Base-by-base conservation (phyloP, 495 filamentous ascomycete species). In the Staphylotrichum longicolle region DNA sequence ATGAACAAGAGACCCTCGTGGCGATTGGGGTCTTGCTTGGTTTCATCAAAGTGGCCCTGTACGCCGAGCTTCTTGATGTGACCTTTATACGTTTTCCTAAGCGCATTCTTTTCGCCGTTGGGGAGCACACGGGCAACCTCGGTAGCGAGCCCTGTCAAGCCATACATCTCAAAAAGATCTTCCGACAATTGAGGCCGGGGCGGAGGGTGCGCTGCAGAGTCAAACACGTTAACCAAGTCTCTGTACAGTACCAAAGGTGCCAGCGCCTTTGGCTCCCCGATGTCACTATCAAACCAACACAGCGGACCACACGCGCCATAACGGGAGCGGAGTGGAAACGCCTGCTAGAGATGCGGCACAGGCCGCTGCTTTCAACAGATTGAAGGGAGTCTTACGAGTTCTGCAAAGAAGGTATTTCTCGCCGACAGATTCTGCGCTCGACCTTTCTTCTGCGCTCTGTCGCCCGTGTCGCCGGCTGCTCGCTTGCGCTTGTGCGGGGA, bases 1-100 rank as follows among this genome's bases (percentile, higher is more conserved):
- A 90, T 77, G 58, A 68, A 74, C 20, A 74, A 53, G 33, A 85
- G 65, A 45, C 73, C 65, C 40, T 76, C 71, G 1, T 63, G 69
- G 0, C 64, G 69, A 7, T 75, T 67, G 12, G 63, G 60, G 10
- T 82, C 78, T 45, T 77, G 72, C 70, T 80, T 82, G 34, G 75
- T 73, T 2, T 75, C 75, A 59, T 85, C 81, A 62, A 82, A 85
- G 37, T 78, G 74, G 35, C 82, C 82, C 61, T 74, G 75, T 2
- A 85, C 68, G 57, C 78, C 78, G n/a, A 83, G 70, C 56, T 75
- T 77, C 72, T 81, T 82, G 63, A 85, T 81, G 45, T 83, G 75
- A 11, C 79, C 80, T 72, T 85, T 85, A 70, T 85, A 85, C 6
- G 82, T 83, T 68, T 85, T 85, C 7, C 82, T 75, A 41, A 85